Percentiles rank a stretch among this genome's conserved stretches.
Evolutionary conservation across 352 stramenopile genomes (phyloP).

Genomic region (Phytophthora nicotianae): DNA sequence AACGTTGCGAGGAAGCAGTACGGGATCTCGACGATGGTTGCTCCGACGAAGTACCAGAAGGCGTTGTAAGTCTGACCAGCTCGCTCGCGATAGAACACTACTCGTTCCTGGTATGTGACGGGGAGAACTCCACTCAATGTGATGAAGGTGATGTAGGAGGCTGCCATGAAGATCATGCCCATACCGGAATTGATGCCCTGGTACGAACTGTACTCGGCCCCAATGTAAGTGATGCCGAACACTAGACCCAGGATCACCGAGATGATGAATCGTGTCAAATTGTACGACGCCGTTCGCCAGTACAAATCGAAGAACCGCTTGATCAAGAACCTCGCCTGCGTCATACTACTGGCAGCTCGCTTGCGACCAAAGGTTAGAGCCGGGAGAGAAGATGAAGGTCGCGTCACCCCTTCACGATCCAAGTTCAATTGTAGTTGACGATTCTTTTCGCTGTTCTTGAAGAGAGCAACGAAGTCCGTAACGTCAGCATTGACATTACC

Average conservation of each 20-base stretch:
- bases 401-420: constrained; percentile 7
- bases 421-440: constrained; percentile 1
- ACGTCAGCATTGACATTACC: constrained; percentile 4
- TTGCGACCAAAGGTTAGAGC: constrained; percentile 8
- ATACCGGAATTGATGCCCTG: constrained; percentile 42
- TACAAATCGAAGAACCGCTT: constrained; percentile 25
- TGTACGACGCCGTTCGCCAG: constrained; percentile 24
- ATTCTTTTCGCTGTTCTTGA: constrained; percentile 7
- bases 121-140: constrained; percentile 15
- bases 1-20: constrained; percentile 8
- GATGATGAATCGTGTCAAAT: constrained; percentile 38
- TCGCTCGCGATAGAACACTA: constrained; percentile 21
- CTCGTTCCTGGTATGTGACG: constrained; percentile 1
- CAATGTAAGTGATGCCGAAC: constrained; percentile 62
- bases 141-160: constrained; percentile 1
- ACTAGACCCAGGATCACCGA: constrained; percentile 61
- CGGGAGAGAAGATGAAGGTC: constrained; percentile 7
- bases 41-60: constrained; percentile 23
- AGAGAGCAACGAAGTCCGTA: constrained; percentile 15
- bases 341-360: constrained; percentile 4
- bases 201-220: constrained; percentile 38
- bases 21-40: constrained; percentile 20
- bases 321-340: constrained; percentile 22
- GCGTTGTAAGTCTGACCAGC: constrained; percentile 18
- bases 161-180: constrained; percentile 32